Evolutionary conservation across 768 basidiomycete species (phyloP), one percentile per base, ranked within the genome.

Genomic region (Mycena epipterygia): DNA sequence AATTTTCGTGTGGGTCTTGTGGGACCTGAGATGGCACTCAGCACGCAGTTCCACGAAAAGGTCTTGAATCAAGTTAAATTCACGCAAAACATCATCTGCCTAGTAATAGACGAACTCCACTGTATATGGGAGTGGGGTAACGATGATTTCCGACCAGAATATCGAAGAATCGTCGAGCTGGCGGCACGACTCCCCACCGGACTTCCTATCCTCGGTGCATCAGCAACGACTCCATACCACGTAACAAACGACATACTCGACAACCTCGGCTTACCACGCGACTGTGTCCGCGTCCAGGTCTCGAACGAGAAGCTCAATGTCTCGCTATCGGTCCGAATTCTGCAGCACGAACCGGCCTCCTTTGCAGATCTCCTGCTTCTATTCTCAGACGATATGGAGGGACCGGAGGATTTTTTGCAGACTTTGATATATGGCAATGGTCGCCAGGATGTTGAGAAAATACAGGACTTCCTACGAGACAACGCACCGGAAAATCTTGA

Each of bases 61-160:
- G 72, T 75, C 8, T 53, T 70, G 30, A 71, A 71, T 53, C 33
- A 52, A 8, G 42, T 49, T 27, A 13, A 1, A 55, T 75, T 71
- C 66, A 58, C 56, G 17, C 21, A 60, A 23, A 71, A 60, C 33
- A 32, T 72, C 11, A 72, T 70, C 1, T 49, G 41, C 9, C 60
- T 78, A 5, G 62, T 75, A 8, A 61, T 78, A 1, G 75, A 79
- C 44, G 75, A 79, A 39, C 64, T 48, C 3, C 78, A 79, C 42
- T 78, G 77, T 33, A 62, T 79, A 7, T 72, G 44, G 1, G 51
- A 74, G 17, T 78, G 78, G 76, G 77, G 76, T 2, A 67, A 16
- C 16, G 64, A 72, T 17, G 65, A 70, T 16, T 74, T 72, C 37
- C 67, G 70, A 1, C 67, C 67, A 0, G 70, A 72, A 35, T 74